A percentile compares a stretch with the other conserved stretches of the same genome.
Evolutionary conservation across 2,329 filamentous ascomycete species (phyloP).

Genomic region (Westerdykella sp.): DNA sequence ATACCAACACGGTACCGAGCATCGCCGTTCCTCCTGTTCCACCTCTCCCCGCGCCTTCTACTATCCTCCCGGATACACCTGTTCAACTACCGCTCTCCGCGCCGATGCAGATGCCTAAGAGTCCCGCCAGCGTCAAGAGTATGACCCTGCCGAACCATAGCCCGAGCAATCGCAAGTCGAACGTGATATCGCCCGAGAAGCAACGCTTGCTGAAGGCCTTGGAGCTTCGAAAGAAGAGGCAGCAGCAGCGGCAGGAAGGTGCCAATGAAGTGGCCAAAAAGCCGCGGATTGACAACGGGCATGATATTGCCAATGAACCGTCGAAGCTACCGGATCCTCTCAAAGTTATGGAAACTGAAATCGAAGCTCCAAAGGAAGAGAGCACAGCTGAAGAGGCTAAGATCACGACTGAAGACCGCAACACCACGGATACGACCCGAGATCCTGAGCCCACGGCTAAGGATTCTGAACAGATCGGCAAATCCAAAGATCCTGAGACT

Average conservation of each 20-base stretch:
- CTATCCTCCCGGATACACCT: slow-evolving; percentile 21
- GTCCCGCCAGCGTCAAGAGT: slow-evolving; percentile 39
- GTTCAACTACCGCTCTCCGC: slow-evolving; percentile 20
- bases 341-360: background rate
- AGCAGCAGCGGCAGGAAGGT: slow-evolving; percentile 38
- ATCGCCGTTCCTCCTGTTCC: slow-evolving; percentile 30
- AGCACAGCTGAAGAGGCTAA: too few species aligned
- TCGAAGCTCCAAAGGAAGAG: too few species aligned
- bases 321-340: background rate
- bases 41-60: slow-evolving; percentile 29
- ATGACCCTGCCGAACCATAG: slow-evolving; percentile 37
- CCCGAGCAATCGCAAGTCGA: slow-evolving; percentile 35
- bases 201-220: slow-evolving; percentile 89
- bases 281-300: background rate
- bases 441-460: too few species aligned
- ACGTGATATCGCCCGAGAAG: slow-evolving; percentile 78
- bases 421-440: too few species aligned
- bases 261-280: slow-evolving; percentile 14
- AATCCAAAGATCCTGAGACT: too few species aligned
- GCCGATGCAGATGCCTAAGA: slow-evolving; percentile 34
- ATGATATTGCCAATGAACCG: too few species aligned
- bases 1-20: slow-evolving; percentile 23
- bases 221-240: slow-evolving; percentile 80
- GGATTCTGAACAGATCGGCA: too few species aligned
- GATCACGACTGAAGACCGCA: too few species aligned